phyloP scores from a whole-genome alignment of 2,329 filamentous ascomycete species.

The Aspergillus fijiensis region DNA sequence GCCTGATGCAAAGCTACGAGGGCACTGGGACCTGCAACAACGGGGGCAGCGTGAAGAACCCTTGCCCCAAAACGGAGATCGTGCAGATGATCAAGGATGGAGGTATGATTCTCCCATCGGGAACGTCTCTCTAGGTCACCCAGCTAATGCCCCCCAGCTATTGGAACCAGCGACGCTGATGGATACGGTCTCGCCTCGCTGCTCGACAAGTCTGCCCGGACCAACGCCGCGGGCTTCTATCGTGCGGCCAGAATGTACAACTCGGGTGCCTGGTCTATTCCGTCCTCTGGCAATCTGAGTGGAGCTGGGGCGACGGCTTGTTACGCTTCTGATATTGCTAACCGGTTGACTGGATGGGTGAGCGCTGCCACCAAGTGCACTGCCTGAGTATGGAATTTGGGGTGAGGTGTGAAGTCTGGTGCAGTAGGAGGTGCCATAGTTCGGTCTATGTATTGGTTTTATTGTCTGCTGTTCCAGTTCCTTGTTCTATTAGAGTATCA shows the following conservation, averaged over 20 bases:
- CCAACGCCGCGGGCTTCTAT: slow-evolving; percentile 28
- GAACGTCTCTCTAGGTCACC: too few relatives aligned
- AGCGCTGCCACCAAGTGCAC: not conserved
- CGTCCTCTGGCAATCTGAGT: slow-evolving; percentile 30
- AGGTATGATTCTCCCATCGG: not conserved
- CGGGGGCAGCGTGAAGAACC: slow-evolving; percentile 14
- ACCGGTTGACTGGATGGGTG: not conserved
- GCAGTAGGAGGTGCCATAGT: too few relatives aligned
- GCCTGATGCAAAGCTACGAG: slow-evolving; percentile 36
- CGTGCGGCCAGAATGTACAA: slow-evolving; percentile 45
- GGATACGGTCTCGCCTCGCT: slow-evolving; percentile 33
- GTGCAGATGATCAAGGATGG: slow-evolving; percentile 43
- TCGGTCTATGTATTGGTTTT: too few relatives aligned
- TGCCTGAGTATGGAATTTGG: not conserved
- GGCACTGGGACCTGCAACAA: slow-evolving; percentile 37
- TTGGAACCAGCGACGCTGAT: slow-evolving; percentile 35
- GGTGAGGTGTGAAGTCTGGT: too few relatives aligned
- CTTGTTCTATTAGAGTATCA: too few relatives aligned
- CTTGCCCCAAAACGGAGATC: slow-evolving; percentile 30
- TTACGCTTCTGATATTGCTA: not conserved
- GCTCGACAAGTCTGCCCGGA: slow-evolving; percentile 27
- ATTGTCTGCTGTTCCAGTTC: too few relatives aligned
- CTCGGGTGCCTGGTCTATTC: slow-evolving; percentile 35
- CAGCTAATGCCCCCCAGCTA: slow-evolving; percentile 12
- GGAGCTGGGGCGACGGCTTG: not conserved